These are phyloP conservation scores for Adansonia grandidieri DNA, from an alignment of 441 rosid species.

Conservation along the genomic window DNA sequence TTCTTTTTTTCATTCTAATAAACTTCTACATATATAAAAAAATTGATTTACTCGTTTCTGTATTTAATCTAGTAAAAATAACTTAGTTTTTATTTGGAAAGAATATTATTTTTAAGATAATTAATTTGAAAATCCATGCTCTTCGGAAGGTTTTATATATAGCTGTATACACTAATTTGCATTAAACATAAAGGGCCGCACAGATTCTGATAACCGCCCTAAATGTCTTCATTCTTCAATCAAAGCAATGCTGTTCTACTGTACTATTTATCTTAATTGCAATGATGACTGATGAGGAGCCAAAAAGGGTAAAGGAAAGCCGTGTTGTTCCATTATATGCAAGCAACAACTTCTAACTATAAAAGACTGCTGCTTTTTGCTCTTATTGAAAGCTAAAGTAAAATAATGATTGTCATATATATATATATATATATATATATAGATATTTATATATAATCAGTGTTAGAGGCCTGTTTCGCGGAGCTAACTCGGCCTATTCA, in stretches of 20 bases:
- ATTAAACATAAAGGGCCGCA: not conserved
- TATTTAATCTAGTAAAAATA: not conserved
- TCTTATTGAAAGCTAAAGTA: not conserved
- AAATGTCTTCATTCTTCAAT: not conserved
- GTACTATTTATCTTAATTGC: not conserved
- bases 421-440: not conserved
- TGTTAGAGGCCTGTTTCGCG: too few species aligned
- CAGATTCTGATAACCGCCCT: slow-evolving; percentile 8
- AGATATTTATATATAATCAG: too few species aligned
- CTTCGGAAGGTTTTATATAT: not conserved
- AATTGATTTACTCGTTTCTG: not conserved
- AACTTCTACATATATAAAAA: not conserved
- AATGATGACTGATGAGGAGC: not conserved
- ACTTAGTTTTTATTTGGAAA: not conserved
- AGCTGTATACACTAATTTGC: too few species aligned
- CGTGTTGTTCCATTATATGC: not conserved
- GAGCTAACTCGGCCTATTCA: too few species aligned
- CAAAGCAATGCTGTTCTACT: not conserved
- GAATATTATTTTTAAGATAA: too few species aligned
- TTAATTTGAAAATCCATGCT: too few species aligned
- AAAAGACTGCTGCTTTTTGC: not conserved
- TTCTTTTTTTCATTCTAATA: not conserved
- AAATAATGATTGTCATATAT: not conserved
- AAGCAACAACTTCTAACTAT: not conserved
- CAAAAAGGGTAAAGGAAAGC: not conserved